These are phyloP conservation scores for Athelia sp. DNA, from an alignment of 1,284 basidiomycete species.

Conservation along the genomic window DNA sequence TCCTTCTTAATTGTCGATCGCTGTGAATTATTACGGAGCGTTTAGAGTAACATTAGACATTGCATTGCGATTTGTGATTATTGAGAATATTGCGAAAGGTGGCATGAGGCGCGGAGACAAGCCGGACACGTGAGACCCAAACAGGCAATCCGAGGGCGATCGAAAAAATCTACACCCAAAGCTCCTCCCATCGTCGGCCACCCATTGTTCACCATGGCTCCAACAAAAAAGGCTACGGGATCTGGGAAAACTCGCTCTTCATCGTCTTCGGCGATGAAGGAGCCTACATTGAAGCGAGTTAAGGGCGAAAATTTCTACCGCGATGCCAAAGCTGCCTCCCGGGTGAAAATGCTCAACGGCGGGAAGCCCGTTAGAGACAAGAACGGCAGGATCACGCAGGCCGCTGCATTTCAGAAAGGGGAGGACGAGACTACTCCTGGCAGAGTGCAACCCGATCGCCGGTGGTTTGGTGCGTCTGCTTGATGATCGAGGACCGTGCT, in stretches of 20 bases:
- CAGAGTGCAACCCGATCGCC: slow-evolving; percentile 85
- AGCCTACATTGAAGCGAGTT: slow-evolving; percentile 61
- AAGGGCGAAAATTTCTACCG: slow-evolving; percentile 94
- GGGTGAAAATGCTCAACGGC: slow-evolving; percentile 87
- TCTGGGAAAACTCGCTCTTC: slow-evolving; percentile 52
- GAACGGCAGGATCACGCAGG: slow-evolving; percentile 87
- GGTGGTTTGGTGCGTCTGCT: slow-evolving; percentile 84
- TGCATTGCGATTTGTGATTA: too few species aligned
- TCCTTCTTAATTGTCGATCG: too few species aligned
- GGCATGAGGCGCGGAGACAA: too few species aligned
- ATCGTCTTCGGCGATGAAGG: slow-evolving; percentile 33
- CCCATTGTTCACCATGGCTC: slow-evolving; percentile 41
- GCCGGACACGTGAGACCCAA: too few species aligned
- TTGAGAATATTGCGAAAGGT: too few species aligned
- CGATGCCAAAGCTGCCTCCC: slow-evolving; percentile 79
- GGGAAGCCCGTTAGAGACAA: slow-evolving; percentile 86
- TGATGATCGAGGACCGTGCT: slow-evolving; percentile 2
- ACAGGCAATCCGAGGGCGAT: too few species aligned
- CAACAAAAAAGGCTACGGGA: slow-evolving; percentile 34
- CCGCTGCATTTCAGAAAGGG: slow-evolving; percentile 89
- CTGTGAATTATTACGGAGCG: too few species aligned
- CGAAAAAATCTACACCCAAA: too few species aligned
- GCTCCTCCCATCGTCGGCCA: too few species aligned
- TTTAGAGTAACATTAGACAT: too few species aligned
- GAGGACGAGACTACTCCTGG: slow-evolving; percentile 87